Percentiles rank a stretch among this genome's conserved stretches.
Evolutionary conservation across 345 rosid species (phyloP).

Genomic region (Mallotus nudiflorus): DNA sequence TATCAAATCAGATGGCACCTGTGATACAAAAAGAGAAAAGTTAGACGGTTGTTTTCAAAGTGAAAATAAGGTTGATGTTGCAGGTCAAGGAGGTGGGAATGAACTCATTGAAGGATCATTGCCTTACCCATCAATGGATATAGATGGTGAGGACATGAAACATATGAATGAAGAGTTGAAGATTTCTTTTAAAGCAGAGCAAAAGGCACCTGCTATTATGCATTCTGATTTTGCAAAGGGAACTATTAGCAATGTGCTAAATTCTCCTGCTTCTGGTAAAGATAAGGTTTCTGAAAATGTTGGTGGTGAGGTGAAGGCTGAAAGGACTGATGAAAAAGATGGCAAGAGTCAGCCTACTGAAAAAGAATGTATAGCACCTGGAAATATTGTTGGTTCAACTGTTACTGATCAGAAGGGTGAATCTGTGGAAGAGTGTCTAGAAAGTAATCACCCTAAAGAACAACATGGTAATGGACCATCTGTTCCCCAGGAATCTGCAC

Average conservation of each 20-base stretch:
- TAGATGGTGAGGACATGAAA: conserved; percentile 29
- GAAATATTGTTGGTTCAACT: conserved; percentile 33
- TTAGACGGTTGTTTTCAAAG: conserved; percentile 19
- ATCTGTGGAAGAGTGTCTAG: conserved; percentile 28
- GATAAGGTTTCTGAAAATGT: conserved; percentile 19
- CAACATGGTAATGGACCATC: conserved; percentile 10
- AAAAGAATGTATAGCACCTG: conserved; percentile 29
- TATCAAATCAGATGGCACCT: conserved; percentile 23
- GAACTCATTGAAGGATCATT: conserved; percentile 32
- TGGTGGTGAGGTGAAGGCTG: conserved; percentile 38
- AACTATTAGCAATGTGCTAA: conserved; percentile 22
- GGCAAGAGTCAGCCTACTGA: conserved; percentile 19
- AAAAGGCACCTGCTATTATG: conserved; percentile 25
- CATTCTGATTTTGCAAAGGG: conserved; percentile 31
- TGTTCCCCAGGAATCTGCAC: conserved; percentile 16
- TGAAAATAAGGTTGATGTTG: conserved; percentile 34
- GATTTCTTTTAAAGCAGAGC: conserved; percentile 21
- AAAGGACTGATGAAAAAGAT: conserved; percentile 23
- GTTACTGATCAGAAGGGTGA: conserved; percentile 32
- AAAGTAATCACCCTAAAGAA: conserved; percentile 27
- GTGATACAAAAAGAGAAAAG: conserved; percentile 36
- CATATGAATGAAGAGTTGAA: conserved; percentile 18
- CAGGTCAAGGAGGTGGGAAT: conserved; percentile 26
- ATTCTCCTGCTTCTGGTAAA: conserved; percentile 25
- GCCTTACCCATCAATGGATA: conserved; percentile 12